These are phyloP conservation scores for Grifola frondosa DNA, from an alignment of 1,284 basidiomycete genomes.

Conservation along the genomic window DNA sequence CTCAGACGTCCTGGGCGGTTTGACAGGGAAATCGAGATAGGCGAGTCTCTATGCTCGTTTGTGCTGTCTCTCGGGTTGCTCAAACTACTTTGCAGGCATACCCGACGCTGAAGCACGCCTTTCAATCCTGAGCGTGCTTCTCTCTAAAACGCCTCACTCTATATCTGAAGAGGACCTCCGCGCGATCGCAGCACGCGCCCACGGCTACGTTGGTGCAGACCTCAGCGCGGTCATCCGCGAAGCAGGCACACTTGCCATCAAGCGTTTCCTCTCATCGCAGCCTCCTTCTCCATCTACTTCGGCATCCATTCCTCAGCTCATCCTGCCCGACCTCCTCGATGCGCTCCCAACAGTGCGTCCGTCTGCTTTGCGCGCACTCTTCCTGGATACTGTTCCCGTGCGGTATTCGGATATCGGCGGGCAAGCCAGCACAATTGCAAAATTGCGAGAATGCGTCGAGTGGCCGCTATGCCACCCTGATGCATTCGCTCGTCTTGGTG, in stretches of 20 bases:
- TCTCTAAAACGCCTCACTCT: slow-evolving; percentile 78
- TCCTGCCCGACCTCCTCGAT: slow-evolving; percentile 62
- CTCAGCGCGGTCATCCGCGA: slow-evolving; percentile 90
- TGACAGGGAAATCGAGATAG: slow-evolving; percentile 97
- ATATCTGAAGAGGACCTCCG: slow-evolving; percentile 64
- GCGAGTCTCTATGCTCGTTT: slow-evolving; percentile 38
- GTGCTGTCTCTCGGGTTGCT: not conserved
- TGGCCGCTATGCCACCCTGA: slow-evolving; percentile 91
- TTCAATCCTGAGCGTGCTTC: slow-evolving; percentile 82
- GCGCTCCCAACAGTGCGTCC: slow-evolving; percentile 84
- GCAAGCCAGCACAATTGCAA: slow-evolving; percentile 76
- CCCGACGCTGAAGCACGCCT: slow-evolving; percentile 84
- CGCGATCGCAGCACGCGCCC: slow-evolving; percentile 75
- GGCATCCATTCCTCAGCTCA: slow-evolving; percentile 44
- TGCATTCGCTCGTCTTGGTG: slow-evolving; percentile 85
- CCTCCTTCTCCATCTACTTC: slow-evolving; percentile 18
- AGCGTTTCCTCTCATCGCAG: slow-evolving; percentile 63
- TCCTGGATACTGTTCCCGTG: slow-evolving; percentile 83
- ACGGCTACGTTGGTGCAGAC: slow-evolving; percentile 98
- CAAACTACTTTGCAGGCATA: slow-evolving; percentile 56
- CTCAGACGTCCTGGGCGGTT: slow-evolving; percentile 92
- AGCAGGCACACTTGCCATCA: slow-evolving; percentile 89
- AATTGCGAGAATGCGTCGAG: slow-evolving; percentile 86
- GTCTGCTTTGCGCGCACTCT: slow-evolving; percentile 92
- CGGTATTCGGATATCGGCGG: slow-evolving; percentile 91